phyloP scores from a whole-genome alignment of 371 early-diverging fungal species.

The Mucor sp. region DNA sequence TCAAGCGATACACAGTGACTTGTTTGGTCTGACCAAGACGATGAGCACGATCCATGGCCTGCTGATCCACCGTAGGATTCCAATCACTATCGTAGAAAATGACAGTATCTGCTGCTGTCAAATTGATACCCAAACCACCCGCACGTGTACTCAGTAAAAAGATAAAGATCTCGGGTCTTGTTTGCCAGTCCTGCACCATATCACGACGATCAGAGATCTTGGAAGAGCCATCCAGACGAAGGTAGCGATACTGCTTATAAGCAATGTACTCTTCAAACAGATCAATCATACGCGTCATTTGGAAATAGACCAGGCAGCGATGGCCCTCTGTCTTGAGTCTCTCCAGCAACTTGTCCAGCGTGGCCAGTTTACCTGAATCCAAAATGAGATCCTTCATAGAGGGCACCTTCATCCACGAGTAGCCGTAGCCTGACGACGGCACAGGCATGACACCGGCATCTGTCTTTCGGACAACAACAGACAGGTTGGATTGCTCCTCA shows the following conservation, averaged over 20 bases:
- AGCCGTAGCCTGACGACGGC: constrained; percentile 41
- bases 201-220: constrained; percentile 92
- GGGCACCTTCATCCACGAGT: constrained; percentile 49
- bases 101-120: constrained; percentile 99
- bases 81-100: constrained; percentile 99
- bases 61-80: constrained; percentile 98
- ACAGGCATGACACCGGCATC: constrained; percentile 40
- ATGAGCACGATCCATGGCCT: constrained; percentile 98
- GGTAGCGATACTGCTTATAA: constrained; percentile 87
- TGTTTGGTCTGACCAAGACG: constrained; percentile 97
- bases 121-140: constrained; percentile 99
- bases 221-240: constrained; percentile 95
- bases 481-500: constrained; percentile 23
- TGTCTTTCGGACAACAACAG: constrained; percentile 22
- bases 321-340: constrained; percentile 92
- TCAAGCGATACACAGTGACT: constrained; percentile 93
- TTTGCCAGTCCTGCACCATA: constrained; percentile 94
- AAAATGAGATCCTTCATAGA: constrained; percentile 81
- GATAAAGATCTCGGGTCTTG: constrained; percentile 89
- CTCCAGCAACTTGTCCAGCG: constrained; percentile 86
- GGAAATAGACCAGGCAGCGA: constrained; percentile 96
- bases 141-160: constrained; percentile 98
- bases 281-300: constrained; percentile 99
- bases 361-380: constrained; percentile 95
- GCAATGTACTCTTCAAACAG: constrained; percentile 94